phyloP scores from a whole-genome alignment of 164 flowering plant species.

The Cinnamomum chago region DNA sequence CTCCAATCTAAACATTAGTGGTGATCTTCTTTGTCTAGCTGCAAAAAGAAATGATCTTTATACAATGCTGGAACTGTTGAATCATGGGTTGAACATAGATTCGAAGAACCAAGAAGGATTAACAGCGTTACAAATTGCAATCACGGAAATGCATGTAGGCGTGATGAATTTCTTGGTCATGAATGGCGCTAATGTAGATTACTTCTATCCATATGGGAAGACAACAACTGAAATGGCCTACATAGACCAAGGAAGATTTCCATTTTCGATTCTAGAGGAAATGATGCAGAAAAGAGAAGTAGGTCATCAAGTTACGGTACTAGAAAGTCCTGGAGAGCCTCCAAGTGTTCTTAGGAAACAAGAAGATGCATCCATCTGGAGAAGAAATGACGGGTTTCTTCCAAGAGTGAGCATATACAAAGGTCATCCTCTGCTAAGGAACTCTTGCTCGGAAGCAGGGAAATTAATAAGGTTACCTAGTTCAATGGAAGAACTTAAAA shows the following conservation, averaged over 20 bases:
- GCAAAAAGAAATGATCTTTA: slow-evolving; percentile 55
- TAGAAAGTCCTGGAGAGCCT: slow-evolving; percentile 4
- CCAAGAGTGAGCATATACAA: slow-evolving; percentile 65
- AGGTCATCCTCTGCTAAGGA: slow-evolving; percentile 66
- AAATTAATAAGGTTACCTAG: slow-evolving; percentile 62
- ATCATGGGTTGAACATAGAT: slow-evolving; percentile 52
- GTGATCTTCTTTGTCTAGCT: slow-evolving; percentile 75
- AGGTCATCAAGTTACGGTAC: slow-evolving; percentile 41
- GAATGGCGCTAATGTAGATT: slow-evolving; percentile 53
- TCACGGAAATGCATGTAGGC: slow-evolving; percentile 44
- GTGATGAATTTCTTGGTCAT: slow-evolving; percentile 58
- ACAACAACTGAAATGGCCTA: background rate
- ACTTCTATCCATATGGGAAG: slow-evolving; percentile 9
- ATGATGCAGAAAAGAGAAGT: slow-evolving; percentile 41
- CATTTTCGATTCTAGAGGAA: slow-evolving; percentile 31
- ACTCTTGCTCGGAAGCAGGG: slow-evolving; percentile 42
- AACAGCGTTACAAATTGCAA: slow-evolving; percentile 62
- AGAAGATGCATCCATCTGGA: slow-evolving; percentile 6
- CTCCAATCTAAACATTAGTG: slow-evolving; percentile 52
- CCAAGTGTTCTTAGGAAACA: slow-evolving; percentile 8
- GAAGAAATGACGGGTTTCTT: slow-evolving; percentile 9
- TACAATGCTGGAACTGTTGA: slow-evolving; percentile 61
- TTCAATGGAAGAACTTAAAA: slow-evolving; percentile 65
- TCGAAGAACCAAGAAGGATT: slow-evolving; percentile 46
- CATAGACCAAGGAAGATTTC: slow-evolving; percentile 7